Evolutionary conservation across 2,329 filamentous ascomycete genomes (phyloP), one percentile per base, ranked within the genome.

Genomic region (Penicillium verrucosum): DNA sequence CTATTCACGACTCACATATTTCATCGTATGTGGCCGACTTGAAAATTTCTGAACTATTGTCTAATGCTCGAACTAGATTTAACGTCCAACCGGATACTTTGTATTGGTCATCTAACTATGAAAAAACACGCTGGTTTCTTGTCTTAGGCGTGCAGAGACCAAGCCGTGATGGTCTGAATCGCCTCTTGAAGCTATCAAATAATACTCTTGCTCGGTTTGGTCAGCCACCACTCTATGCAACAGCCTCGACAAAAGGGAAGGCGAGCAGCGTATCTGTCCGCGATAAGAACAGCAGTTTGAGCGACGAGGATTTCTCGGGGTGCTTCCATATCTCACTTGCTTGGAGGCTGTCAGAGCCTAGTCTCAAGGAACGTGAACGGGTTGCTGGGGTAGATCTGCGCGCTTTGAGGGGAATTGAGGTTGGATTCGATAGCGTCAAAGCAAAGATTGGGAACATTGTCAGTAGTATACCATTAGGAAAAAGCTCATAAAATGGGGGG

Each of bases 311-410:
- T 63, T 71, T 73, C 52, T 81, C 81, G 5, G 72, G 80, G 47
- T 84, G 82, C 23, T 97, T 97, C 68, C 94, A 99, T 73, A 78
- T 97, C 58, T 96, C 92, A 44, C 85, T 99, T 54, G 94, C 88
- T 0, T 97, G 93, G 94, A 88, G 84, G 1, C 80, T 93, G 60
- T 73, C 78, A 10, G 70, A 77, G 41, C 86, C 85, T 0, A 77
- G 72, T 6, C 57, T 75, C 3, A 78, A 81, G 34, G 67, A 82
- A 14, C 66, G 68, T 16, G 60, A 71, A 48, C 67, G 66, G 27
- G 57, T 73, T 23, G 51, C 59, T 14, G 34, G 36, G 9, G 59
- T 72, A 29, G 59, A 69, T 44, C 52, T 69, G 12, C 67, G 60
- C 3, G 65, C 56, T 8, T 52, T 83, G 11, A 66, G 60, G 10